Conservation (phyloP, 495 filamentous ascomycete species). For the Podospora anserina region DNA sequence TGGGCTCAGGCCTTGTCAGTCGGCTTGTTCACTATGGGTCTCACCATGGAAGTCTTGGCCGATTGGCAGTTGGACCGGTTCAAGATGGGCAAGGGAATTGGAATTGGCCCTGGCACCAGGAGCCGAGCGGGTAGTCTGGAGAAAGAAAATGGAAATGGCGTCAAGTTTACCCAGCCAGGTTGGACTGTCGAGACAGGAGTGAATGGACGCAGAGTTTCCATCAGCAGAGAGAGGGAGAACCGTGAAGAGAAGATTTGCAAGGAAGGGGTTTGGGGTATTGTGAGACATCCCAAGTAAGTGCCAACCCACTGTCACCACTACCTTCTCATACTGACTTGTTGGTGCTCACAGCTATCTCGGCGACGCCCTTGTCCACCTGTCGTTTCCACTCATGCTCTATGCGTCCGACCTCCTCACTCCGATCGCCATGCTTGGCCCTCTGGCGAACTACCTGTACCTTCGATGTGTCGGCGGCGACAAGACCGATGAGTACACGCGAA, state of each 20-base stretch:
- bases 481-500: conserved; percentile 48
- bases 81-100: conserved; percentile 29
- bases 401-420: conserved; percentile 51
- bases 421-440: conserved; percentile 50
- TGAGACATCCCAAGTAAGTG: conserved; percentile 59
- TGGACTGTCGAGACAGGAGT: conserved; percentile 53
- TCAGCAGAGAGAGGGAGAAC: conserved; percentile 30
- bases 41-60: conserved; percentile 53
- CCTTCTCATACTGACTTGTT: conserved; percentile 11
- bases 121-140: background rate
- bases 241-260: conserved; percentile 36
- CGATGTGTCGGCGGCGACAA: conserved; percentile 54
- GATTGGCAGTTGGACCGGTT: conserved; percentile 50
- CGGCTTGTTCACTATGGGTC: conserved; percentile 52
- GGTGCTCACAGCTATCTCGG: conserved; percentile 50
- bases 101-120: background rate
- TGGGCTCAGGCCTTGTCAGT: conserved; percentile 38
- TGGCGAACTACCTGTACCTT: conserved; percentile 58
- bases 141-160: background rate
- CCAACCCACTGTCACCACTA: background rate
- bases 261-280: conserved; percentile 58
- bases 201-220: conserved; percentile 48
- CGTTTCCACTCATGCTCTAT: conserved; percentile 50
- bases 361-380: conserved; percentile 53
- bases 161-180: conserved; percentile 25